Evolutionary conservation across 345 rosid species (phyloP), one percentile per base, ranked within the genome.

Genomic region (Arabis alpina): DNA sequence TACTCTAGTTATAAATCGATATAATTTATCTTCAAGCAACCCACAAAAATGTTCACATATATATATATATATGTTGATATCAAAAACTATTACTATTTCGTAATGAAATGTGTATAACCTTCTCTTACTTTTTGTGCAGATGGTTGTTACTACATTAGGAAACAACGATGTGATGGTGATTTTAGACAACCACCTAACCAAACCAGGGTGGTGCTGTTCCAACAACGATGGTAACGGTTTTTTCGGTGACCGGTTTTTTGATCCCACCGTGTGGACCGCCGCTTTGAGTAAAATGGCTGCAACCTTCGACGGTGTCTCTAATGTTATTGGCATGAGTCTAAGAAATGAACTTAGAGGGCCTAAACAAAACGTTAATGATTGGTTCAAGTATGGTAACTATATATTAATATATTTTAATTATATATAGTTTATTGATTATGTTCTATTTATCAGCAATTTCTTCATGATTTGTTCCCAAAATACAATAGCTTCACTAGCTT

Each of bases 301-400:
- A 25, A 62, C 87, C 10, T 91, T 94, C 55, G 71, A 79, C 0
- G 92, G 88, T 40, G 84, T 80, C 24, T 4, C 84, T 24, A 84
- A 91, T 52, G 96, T 90, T 3, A 75, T 94, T 54, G 99, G 93
- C 71, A 88, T 94, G 93, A 88, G 99, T 84, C 63, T 94, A 70
- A 89, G 99, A 72, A 94, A 94, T 54, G 99, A 94, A 70, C 97
- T 92, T 28, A 83, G 99, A 45, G 99, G 99, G 42, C 79, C 87
- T 30, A 85, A 58, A 28, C 99, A 94, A 74, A 94, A 88, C 28
- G 81, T 69, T 8, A 76, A 82, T 8, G 98, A 89, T 56, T 94
- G 98, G 98, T 92, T 89, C 84, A 89, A 81, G 93, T 89, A 89
- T 48, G 64, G 45, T 75, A 61, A 28, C 77, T 19, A n/a, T n/a